Percentiles rank a stretch among this genome's conserved stretches.
phyloP scores from a whole-genome alignment of 306 rosid species.

The Lathyrus sativus region DNA sequence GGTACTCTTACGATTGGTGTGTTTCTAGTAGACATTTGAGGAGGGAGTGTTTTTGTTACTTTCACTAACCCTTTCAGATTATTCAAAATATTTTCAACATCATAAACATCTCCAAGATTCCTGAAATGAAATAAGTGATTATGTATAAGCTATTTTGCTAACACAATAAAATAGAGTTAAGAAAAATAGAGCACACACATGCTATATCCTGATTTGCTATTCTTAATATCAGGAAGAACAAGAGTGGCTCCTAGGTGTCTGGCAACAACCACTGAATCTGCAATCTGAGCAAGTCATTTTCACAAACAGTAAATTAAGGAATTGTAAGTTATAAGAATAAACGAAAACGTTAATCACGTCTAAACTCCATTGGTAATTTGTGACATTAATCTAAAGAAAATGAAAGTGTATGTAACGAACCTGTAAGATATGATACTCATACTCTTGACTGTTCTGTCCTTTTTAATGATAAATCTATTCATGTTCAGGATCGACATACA shows the following conservation, averaged over 20 bases:
- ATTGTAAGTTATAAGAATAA: neutral
- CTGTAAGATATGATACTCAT: constrained; percentile 47
- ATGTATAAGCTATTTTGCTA: neutral
- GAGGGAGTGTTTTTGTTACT: constrained; percentile 40
- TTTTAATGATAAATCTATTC: no score
- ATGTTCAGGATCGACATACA: no score
- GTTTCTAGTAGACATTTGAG: constrained; percentile 12
- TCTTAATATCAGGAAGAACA: constrained; percentile 48
- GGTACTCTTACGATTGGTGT: constrained; percentile 42
- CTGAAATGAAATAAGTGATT: constrained; percentile 33
- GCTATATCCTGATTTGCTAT: constrained; percentile 37
- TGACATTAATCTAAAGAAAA: neutral
- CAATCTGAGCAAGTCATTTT: constrained; percentile 41
- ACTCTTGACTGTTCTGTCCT: no score
- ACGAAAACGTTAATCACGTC: neutral
- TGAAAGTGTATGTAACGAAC: constrained; percentile 25
- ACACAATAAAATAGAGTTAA: neutral
- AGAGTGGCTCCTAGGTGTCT: constrained; percentile 50
- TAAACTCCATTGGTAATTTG: constrained; percentile 13
- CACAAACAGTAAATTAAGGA: constrained; percentile 15
- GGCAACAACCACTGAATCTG: constrained; percentile 51
- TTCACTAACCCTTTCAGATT: constrained; percentile 39
- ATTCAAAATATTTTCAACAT: constrained; percentile 31
- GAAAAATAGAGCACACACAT: constrained; percentile 32
- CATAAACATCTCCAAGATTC: constrained; percentile 48